Base-by-base conservation (phyloP, 2,329 filamentous ascomycete species). In the Xenosphaeropsis pyriputrescens region DNA sequence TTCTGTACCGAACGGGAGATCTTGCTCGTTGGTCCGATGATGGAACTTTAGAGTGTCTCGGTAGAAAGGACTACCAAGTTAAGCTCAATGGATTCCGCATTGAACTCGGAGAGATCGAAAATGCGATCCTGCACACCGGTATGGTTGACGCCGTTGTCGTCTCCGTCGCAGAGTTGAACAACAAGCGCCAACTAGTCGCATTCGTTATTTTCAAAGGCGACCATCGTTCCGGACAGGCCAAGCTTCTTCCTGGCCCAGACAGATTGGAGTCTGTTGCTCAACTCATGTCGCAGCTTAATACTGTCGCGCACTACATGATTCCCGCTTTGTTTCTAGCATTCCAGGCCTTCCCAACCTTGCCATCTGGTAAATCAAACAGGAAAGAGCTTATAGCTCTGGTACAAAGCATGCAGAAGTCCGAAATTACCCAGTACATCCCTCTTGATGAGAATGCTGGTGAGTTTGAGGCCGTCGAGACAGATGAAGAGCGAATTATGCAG, bases 1-100 rank as follows among this genome's bases (percentile, higher is more conserved):
- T 67, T 3, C 61, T 93, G 0, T 95, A 95, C 56, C 72, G 83
- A 18, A 94, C 86, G 1, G 86, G 86, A 1, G 88, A 95, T 57
- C 85, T 80, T 51, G 88, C 82, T 3, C 69, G 72, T 16, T 66
- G 93, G 35, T 67, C 70, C 2, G 5, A 5, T 5, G 8, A 8
- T 5, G 18, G 18, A 19, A 5, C 5, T 8, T 72, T 79, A 43
- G 66, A 71, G 22, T 78, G 78, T 50, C 54, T 75, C 32, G 74
- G 75, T 7, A 65, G 75, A 17, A 67, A 68, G 33, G 75, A 79
- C 47, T 5, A 8, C 8, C 75, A 79, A 32, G 66, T 77, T 41
- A 79, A 79, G 49, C 57, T 79, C 15, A 65, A 74, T 30, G 74
- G 74, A 1, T 73, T 78, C 48, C 59, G 74, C 30, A 60, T 79